Evolutionary conservation across 208 protist species (phyloP).

Genomic region (Phytomonas francai): DNA sequence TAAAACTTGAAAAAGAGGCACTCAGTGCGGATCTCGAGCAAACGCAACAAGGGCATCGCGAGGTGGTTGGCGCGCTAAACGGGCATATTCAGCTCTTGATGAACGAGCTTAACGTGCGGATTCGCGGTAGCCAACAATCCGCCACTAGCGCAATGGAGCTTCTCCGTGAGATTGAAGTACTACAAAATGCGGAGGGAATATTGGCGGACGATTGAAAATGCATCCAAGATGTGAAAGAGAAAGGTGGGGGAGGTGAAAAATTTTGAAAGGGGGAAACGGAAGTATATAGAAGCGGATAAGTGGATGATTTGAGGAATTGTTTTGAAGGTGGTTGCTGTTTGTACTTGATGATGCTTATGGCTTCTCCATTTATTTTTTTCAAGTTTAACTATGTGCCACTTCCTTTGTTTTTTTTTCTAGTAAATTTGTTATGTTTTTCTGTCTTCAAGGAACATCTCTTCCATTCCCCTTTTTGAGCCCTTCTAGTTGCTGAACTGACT

Average conservation of each 20-base stretch:
- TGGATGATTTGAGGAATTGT: too few species aligned
- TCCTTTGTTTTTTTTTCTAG: background rate
- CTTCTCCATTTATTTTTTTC: background rate
- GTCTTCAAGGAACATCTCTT: too few species aligned
- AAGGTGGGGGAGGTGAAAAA: background rate
- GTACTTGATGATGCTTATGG: background rate
- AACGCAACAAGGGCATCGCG: constrained; percentile 24
- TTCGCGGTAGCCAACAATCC: constrained; percentile 36
- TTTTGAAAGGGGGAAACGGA: too few species aligned
- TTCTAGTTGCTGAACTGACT: too few species aligned
- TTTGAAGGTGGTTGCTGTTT: too few species aligned
- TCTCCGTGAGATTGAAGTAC: constrained; percentile 32
- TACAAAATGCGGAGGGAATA: constrained; percentile 18
- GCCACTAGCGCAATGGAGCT: constrained; percentile 31
- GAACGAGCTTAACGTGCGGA: constrained; percentile 33
- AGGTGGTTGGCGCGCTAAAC: constrained; percentile 32
- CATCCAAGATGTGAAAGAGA: too few species aligned
- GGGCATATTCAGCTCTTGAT: constrained; percentile 37
- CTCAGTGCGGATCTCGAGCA: constrained; percentile 33
- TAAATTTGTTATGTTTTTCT: constrained; percentile 1
- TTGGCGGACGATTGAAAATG: too few species aligned
- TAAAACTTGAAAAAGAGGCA: constrained; percentile 61
- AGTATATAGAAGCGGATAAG: too few species aligned
- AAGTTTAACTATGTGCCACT: too few species aligned
- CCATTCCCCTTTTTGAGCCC: too few species aligned